phyloP scores from a whole-genome alignment of 2,329 filamentous ascomycete genomes.

The Colletotrichum spaethianum region DNA sequence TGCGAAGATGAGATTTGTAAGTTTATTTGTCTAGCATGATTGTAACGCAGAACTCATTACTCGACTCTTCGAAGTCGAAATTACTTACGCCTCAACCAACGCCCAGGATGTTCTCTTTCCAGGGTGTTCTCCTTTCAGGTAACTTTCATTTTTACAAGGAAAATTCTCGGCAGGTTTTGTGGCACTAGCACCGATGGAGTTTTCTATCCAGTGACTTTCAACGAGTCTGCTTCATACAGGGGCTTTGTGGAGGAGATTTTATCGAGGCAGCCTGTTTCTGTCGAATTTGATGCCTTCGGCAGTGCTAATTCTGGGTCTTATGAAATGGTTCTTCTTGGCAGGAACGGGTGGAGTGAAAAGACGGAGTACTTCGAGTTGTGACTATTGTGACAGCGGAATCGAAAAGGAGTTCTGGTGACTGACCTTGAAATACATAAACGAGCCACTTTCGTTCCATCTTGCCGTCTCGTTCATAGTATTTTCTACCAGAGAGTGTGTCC shows the following conservation, averaged over 20 bases:
- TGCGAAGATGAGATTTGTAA: background rate
- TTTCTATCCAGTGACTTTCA: background rate
- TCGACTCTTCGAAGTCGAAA: background rate
- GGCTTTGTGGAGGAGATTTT: background rate
- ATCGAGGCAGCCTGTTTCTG: background rate
- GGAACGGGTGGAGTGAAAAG: background rate
- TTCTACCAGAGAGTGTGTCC: background rate
- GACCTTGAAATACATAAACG: background rate
- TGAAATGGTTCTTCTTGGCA: background rate
- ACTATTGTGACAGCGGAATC: background rate
- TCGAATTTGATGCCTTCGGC: background rate
- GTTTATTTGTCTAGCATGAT: conserved; percentile 11
- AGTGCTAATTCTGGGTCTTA: background rate
- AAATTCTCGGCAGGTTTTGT: background rate
- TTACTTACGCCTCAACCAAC: background rate
- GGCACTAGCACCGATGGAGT: background rate
- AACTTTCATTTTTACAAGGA: background rate
- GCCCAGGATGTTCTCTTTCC: background rate
- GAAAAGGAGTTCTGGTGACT: background rate
- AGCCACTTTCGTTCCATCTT: background rate
- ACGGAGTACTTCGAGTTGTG: background rate
- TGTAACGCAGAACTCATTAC: background rate
- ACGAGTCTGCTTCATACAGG: background rate
- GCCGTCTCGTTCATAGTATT: too few relatives aligned
- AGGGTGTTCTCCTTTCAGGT: background rate